Evolutionary conservation across 306 rosid species (phyloP).

Genomic region (Castanea crenata): DNA sequence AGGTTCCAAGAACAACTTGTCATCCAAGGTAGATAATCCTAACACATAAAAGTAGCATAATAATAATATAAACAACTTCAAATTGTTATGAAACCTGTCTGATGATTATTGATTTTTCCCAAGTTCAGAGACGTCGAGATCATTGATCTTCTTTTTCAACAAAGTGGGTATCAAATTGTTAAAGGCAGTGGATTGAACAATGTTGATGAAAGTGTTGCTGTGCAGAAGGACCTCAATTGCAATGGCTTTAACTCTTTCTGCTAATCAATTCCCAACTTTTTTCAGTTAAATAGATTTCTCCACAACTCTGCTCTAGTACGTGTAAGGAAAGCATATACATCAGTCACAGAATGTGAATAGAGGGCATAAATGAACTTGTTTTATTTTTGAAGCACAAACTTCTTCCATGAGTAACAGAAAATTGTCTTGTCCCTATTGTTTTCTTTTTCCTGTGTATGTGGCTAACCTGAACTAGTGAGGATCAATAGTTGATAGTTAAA

Average conservation of each 20-base stretch:
- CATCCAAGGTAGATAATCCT: constrained; percentile 41
- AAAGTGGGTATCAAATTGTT: constrained; percentile 53
- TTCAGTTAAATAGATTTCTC: constrained; percentile 22
- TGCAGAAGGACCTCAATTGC: constrained; percentile 54
- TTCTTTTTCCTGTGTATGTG: not conserved
- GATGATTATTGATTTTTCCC: constrained; percentile 4
- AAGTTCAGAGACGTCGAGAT: constrained; percentile 61
- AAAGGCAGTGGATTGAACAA: constrained; percentile 51
- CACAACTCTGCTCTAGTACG: constrained; percentile 13
- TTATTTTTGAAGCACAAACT: constrained; percentile 22
- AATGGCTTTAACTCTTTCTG: constrained; percentile 57
- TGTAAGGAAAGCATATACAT: constrained; percentile 21
- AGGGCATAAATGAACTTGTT: constrained; percentile 16
- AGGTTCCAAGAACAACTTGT: constrained; percentile 37
- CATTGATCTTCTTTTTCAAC: constrained; percentile 49
- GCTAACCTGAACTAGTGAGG: too few relatives aligned
- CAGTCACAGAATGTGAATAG: constrained; percentile 20
- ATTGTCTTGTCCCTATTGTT: constrained; percentile 15
- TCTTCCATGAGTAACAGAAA: constrained; percentile 21
- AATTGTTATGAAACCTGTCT: constrained; percentile 1
- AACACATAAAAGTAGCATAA: not conserved
- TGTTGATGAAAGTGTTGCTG: constrained; percentile 44
- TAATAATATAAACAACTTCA: not conserved
- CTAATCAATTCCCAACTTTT: constrained; percentile 26
- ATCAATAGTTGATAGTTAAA: too few relatives aligned